phyloP scores from a whole-genome alignment of 2,329 filamentous ascomycete genomes.

The Scedosporium dehoogii region DNA sequence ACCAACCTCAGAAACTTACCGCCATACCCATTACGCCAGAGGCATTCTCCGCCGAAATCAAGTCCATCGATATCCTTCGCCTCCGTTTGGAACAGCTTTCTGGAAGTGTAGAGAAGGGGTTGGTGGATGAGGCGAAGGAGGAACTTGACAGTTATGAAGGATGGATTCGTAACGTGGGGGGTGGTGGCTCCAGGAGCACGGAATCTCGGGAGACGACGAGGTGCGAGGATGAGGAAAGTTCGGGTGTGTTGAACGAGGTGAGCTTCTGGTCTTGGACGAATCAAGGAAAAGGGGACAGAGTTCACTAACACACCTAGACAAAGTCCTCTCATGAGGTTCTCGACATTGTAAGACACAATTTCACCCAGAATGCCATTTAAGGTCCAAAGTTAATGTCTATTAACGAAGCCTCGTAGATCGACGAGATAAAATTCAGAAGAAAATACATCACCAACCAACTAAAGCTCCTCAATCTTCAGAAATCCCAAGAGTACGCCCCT shows the following conservation, averaged over 20 bases:
- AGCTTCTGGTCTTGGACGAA: too few species aligned
- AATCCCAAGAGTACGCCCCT: neutral
- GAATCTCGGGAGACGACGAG: too few species aligned
- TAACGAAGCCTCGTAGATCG: neutral
- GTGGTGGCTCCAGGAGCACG: too few species aligned
- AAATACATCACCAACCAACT: constrained; percentile 4
- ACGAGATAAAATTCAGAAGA: neutral
- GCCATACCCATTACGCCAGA: neutral
- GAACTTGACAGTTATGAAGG: neutral
- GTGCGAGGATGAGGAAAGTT: too few species aligned
- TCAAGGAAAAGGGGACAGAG: too few species aligned
- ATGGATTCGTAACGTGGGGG: too few species aligned
- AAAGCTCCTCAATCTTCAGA: neutral
- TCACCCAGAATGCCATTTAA: neutral
- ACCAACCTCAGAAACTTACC: too few species aligned
- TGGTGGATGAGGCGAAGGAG: neutral
- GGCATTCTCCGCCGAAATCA: neutral
- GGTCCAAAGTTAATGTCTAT: neutral
- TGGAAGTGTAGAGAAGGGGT: neutral
- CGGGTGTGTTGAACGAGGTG: too few species aligned
- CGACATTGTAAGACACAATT: neutral
- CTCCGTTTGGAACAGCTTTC: neutral
- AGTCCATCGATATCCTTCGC: neutral
- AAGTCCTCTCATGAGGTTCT: neutral
- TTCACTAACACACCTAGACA: too few species aligned